phyloP scores from a whole-genome alignment of 495 filamentous ascomycete species.

The Daldinia decipiens region DNA sequence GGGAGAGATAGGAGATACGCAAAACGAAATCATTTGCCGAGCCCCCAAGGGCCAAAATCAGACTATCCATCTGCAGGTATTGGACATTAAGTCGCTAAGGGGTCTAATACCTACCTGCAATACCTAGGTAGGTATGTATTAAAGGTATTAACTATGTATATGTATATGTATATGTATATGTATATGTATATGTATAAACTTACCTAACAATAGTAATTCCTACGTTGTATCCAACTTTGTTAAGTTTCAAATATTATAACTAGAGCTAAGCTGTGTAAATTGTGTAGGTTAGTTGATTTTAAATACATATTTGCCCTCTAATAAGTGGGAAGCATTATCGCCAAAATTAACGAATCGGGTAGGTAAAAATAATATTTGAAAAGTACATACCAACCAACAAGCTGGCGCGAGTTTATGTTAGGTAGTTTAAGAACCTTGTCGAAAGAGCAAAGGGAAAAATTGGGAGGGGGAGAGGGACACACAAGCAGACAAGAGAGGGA shows the following conservation, averaged over 20 bases:
- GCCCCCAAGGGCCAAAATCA: constrained; percentile 31
- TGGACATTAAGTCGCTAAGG: constrained; percentile 14
- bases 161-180: no score
- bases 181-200: no score
- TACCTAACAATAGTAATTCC: constrained; percentile 10
- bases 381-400: no score
- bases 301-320: background rate
- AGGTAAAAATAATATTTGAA: no score
- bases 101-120: constrained; percentile 8
- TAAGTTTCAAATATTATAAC: constrained; percentile 20
- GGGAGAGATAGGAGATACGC: constrained; percentile 10
- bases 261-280: background rate
- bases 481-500: no score
- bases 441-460: no score
- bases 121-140: background rate
- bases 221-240: constrained; percentile 4
- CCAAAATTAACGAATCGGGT: no score
- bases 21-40: constrained; percentile 42
- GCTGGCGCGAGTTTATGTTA: no score
- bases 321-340: no score
- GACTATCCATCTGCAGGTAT: constrained; percentile 33
- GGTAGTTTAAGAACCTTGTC: no score
- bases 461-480: no score
- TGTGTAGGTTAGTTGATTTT: background rate
- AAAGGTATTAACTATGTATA: background rate